Conservation (phyloP, 2,329 filamentous ascomycete genomes). For the Xylariomycetidae sp. region DNA sequence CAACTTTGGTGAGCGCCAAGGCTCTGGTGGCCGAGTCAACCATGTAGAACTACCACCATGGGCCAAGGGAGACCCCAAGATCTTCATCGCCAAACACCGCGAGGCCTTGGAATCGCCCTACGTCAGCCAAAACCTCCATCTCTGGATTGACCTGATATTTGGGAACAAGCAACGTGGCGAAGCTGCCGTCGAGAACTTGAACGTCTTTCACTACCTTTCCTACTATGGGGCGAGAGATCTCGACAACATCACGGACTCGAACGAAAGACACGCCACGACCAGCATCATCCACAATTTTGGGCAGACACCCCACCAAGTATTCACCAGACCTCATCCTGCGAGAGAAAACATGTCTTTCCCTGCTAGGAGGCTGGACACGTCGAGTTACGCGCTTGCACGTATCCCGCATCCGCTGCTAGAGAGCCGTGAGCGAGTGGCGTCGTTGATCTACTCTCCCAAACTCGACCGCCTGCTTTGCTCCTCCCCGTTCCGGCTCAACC, state of each 20-base stretch:
- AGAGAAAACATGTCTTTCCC: slow-evolving; percentile 63
- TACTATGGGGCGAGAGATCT: slow-evolving; percentile 92
- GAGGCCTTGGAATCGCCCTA: slow-evolving; percentile 91
- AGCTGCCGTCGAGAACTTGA: slow-evolving; percentile 81
- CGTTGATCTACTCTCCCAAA: slow-evolving; percentile 70
- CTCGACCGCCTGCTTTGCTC: slow-evolving; percentile 79
- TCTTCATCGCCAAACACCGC: slow-evolving; percentile 93
- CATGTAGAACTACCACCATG: slow-evolving; percentile 87
- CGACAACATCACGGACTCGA: slow-evolving; percentile 81
- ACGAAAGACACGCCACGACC: slow-evolving; percentile 82
- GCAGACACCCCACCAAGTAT: slow-evolving; percentile 94
- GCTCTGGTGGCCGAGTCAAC: slow-evolving; percentile 71
- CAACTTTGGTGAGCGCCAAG: slow-evolving; percentile 85
- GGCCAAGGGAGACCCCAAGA: slow-evolving; percentile 92
- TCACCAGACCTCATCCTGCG: slow-evolving; percentile 71
- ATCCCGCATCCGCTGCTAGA: slow-evolving; percentile 73
- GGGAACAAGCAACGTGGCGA: slow-evolving; percentile 92
- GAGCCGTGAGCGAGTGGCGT: slow-evolving; percentile 73
- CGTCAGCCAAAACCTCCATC: slow-evolving; percentile 81
- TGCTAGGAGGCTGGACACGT: slow-evolving; percentile 67
- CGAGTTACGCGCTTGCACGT: slow-evolving; percentile 68
- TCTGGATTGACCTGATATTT: slow-evolving; percentile 96
- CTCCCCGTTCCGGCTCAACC: slow-evolving; percentile 77
- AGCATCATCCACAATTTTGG: slow-evolving; percentile 98
- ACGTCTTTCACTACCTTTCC: slow-evolving; percentile 93